A percentile compares a stretch with the other conserved stretches of the same genome.
These are phyloP conservation scores for Boletus insuetus DNA, from an alignment of 768 basidiomycete species.

Conservation along the genomic window DNA sequence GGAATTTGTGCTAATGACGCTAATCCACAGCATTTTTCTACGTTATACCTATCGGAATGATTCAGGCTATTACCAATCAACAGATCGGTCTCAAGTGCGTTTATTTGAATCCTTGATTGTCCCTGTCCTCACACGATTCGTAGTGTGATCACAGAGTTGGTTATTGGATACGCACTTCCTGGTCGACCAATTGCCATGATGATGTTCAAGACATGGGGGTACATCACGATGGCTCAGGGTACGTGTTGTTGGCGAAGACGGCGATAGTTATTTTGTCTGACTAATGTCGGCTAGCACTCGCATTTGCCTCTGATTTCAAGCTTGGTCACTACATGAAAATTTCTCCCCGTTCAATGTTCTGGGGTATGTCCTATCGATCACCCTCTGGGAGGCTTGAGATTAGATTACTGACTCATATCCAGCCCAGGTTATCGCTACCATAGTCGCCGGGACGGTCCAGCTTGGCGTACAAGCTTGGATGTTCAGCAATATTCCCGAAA, in stretches of 20 bases:
- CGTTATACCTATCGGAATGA: constrained; percentile 71
- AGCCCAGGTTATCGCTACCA: constrained; percentile 59
- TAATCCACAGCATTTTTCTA: constrained; percentile 48
- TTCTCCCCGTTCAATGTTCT: constrained; percentile 65
- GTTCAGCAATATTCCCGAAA: constrained; percentile 40
- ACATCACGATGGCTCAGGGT: constrained; percentile 56
- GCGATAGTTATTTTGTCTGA: neutral
- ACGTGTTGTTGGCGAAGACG: neutral
- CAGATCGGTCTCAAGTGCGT: constrained; percentile 57
- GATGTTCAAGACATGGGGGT: constrained; percentile 79
- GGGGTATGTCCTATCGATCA: constrained; percentile 31
- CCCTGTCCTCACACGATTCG: neutral
- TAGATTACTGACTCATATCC: neutral
- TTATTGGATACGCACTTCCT: constrained; percentile 54
- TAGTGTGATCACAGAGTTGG: constrained; percentile 67
- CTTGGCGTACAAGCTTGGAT: constrained; percentile 66
- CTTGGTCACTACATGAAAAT: constrained; percentile 76
- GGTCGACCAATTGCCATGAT: constrained; percentile 76
- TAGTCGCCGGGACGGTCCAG: constrained; percentile 64
- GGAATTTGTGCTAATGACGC: neutral
- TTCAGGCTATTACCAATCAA: constrained; percentile 79
- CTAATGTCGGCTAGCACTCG: constrained; percentile 41
- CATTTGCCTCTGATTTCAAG: constrained; percentile 71
- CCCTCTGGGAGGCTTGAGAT: neutral
- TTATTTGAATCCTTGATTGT: neutral